Conservation (phyloP, 352 stramenopile genomes). For the Thraustotheca clavata region DNA sequence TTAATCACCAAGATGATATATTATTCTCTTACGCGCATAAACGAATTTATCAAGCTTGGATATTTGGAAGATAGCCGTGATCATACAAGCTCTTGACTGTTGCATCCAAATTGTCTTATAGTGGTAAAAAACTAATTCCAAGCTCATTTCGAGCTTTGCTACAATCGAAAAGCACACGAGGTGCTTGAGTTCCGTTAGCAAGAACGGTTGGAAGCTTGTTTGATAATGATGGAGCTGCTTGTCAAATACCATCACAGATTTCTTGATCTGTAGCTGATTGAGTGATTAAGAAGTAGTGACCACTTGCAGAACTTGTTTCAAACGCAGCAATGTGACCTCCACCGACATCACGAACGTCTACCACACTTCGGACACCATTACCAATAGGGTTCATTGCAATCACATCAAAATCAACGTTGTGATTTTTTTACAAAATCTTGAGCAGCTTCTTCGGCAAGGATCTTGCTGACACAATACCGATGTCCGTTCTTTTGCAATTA, state of each 20-base stretch:
- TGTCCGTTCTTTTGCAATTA: slow-evolving; percentile 7
- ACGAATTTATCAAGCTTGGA: too few relatives aligned
- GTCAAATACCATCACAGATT: neutral
- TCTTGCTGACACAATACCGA: slow-evolving; percentile 28
- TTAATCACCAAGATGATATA: too few relatives aligned
- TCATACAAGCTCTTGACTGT: too few relatives aligned
- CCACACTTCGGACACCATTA: neutral
- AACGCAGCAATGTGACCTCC: slow-evolving; percentile 24
- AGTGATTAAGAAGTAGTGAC: neutral
- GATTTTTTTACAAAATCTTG: slow-evolving; percentile 25
- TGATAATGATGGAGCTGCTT: neutral
- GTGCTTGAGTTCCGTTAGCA: neutral
- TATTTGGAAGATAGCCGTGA: too few relatives aligned
- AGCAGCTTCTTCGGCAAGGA: slow-evolving; percentile 25
- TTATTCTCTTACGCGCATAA: too few relatives aligned
- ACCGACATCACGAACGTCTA: slow-evolving; percentile 23
- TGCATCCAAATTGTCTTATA: too few relatives aligned
- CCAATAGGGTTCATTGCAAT: slow-evolving; percentile 25
- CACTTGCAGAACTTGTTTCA: neutral
- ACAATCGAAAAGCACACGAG: neutral
- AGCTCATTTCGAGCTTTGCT: neutral
- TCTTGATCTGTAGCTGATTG: neutral
- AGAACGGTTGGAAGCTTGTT: neutral
- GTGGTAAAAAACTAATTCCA: neutral
- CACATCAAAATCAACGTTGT: slow-evolving; percentile 18